Evolutionary conservation across 108 stramenopile genomes (phyloP).

Genomic region (Cylindrotheca fusiformis): DNA sequence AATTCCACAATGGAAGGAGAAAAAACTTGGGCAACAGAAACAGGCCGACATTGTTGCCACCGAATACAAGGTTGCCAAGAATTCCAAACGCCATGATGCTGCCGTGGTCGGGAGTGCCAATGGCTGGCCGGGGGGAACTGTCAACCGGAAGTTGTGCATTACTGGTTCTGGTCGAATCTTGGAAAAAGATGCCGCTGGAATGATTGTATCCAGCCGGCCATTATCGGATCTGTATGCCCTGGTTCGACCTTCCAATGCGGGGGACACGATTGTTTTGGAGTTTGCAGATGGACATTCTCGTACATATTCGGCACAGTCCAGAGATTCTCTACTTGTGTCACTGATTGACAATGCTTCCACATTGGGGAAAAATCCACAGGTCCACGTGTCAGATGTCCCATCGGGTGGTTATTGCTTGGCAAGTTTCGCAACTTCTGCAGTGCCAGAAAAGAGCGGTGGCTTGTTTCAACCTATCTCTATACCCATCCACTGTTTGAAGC

Average conservation of each 20-base stretch:
- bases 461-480: conserved; percentile 53
- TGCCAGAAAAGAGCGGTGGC: conserved; percentile 29
- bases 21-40: conserved; percentile 15
- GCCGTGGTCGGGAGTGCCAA: conserved; percentile 27
- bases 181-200: conserved; percentile 41
- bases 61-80: conserved; percentile 44
- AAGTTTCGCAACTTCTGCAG: conserved; percentile 17
- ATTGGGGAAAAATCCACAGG: conserved; percentile 33
- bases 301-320: conserved; percentile 22
- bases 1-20: conserved; percentile 31
- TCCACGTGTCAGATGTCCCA: conserved; percentile 45
- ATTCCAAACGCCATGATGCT: conserved; percentile 40
- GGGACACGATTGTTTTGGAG: conserved; percentile 42
- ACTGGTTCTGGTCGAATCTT: conserved; percentile 43
- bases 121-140: conserved; percentile 41
- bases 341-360: conserved; percentile 49
- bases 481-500: conserved; percentile 52
- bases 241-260: conserved; percentile 40
- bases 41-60: conserved; percentile 28
- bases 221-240: conserved; percentile 41
- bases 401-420: conserved; percentile 40
- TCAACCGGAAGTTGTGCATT: conserved; percentile 39
- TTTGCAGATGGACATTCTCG: conserved; percentile 26
- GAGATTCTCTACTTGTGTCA: conserved; percentile 57
- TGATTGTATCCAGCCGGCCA: conserved; percentile 36